Base-by-base conservation (phyloP, 1,284 basidiomycete genomes). In the Marasmius tenuissimus region DNA sequence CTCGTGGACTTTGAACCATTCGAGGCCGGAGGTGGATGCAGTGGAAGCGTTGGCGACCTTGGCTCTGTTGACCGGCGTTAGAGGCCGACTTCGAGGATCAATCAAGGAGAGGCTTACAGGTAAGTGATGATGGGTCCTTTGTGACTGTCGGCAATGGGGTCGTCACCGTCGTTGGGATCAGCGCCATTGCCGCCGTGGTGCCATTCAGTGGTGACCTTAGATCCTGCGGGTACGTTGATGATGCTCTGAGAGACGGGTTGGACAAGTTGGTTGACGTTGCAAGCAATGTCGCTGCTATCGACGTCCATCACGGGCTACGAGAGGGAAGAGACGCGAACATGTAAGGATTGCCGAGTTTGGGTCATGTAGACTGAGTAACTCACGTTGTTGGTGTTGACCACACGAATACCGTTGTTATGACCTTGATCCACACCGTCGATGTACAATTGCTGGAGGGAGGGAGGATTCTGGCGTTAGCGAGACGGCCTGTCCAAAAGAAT, bases 311-410 rank as follows among this genome's bases (percentile, higher is more conserved):
- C 82, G 9, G 83, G 81, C 82, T 85, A 49, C 40, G 33, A 45
- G 16, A 48, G 34, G 11, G 14, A 51, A 20, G 20, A 35, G 20
- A 8, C 55, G 18, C 27, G 27, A 27, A 27, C 27, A 27, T 27
- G 27, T 27, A 27, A 27, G 27, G 27, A 27, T 27, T 4, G 27
- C 2, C 2, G 27, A 27, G 27, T 27, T 27, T 27, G n/a, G n/a
- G n/a, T n/a, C n/a, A n/a, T n/a, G 63, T 97, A 99, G 71, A 81
- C 98, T 52, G 92, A 89, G 34, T 87, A 92, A 55, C 27, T 27
- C 27, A 27, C 27, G 27, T 27, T 27, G 27, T 27, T 27, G 27
- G 27, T 27, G 27, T 27, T 27, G 27, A 27, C 27, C 27, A 27
- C 27, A 27, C 27, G 27, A 27, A 27, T 27, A 27, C 27, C 27